These are phyloP conservation scores for Lumnitzera littorea DNA, from an alignment of 345 rosid species.

Conservation along the genomic window DNA sequence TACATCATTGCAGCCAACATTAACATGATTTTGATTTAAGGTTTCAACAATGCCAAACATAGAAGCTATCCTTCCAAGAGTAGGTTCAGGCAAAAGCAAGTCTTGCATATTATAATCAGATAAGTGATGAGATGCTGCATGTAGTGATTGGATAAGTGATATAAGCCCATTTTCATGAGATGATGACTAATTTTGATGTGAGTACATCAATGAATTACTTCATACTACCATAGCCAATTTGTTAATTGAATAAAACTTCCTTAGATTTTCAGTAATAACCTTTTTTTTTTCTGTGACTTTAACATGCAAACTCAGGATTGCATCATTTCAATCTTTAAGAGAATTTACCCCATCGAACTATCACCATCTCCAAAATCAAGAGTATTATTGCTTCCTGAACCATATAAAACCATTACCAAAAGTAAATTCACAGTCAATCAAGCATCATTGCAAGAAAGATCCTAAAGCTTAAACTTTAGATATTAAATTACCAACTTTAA, in stretches of 20 bases:
- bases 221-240: constrained; percentile 29
- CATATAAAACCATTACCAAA: constrained; percentile 28
- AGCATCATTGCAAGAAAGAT: not conserved
- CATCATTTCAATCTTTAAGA: constrained; percentile 50
- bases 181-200: constrained; percentile 30
- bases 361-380: constrained; percentile 39
- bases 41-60: constrained; percentile 27
- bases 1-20: constrained; percentile 34
- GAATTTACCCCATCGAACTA: constrained; percentile 43
- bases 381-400: constrained; percentile 26
- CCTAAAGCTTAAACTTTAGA: not conserved
- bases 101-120: constrained; percentile 14
- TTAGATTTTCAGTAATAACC: constrained; percentile 48
- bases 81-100: constrained; percentile 27
- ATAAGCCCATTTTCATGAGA: constrained; percentile 28
- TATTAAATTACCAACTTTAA: not conserved
- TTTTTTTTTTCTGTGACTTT: constrained; percentile 51
- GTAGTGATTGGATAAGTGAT: constrained; percentile 23
- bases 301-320: constrained; percentile 34
- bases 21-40: constrained; percentile 14
- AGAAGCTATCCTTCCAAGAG: constrained; percentile 29
- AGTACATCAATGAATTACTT: constrained; percentile 24
- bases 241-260: constrained; percentile 42
- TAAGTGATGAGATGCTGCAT: constrained; percentile 19
- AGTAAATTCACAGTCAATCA: constrained; percentile 2